These are phyloP conservation scores for Poronia punctata DNA, from an alignment of 495 filamentous ascomycete species.

Conservation along the genomic window DNA sequence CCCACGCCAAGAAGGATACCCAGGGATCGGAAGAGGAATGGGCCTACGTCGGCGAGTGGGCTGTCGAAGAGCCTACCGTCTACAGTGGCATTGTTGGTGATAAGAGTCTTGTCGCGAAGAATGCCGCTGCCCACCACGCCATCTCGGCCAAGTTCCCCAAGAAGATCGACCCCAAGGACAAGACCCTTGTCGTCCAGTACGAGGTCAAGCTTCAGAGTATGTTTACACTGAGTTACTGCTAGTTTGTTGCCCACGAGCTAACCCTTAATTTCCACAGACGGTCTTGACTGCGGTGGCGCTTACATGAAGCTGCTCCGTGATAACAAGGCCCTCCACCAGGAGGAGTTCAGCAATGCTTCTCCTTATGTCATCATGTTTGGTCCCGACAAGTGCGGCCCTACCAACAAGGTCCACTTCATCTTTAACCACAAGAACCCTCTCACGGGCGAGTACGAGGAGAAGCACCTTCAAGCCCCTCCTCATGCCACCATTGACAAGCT, in stretches of 20 bases:
- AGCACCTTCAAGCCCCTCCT: conserved; percentile 85
- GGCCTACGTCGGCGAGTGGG: conserved; percentile 95
- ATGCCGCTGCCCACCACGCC: conserved; percentile 93
- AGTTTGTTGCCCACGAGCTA: not conserved
- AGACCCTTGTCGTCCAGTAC: conserved; percentile 95
- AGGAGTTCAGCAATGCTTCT: conserved; percentile 95
- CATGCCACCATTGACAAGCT: conserved; percentile 82
- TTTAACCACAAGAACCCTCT: conserved; percentile 99
- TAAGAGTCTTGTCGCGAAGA: conserved; percentile 96
- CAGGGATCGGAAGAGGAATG: conserved; percentile 76
- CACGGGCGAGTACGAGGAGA: conserved; percentile 99
- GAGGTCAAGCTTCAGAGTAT: conserved; percentile 98
- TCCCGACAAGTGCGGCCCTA: conserved; percentile 97
- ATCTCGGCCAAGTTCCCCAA: conserved; percentile 98
- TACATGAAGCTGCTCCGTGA: conserved; percentile 99
- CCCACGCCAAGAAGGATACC: conserved; percentile 89
- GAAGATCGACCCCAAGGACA: conserved; percentile 93
- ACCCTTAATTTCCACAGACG: conserved; percentile 49
- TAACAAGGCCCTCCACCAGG: conserved; percentile 91
- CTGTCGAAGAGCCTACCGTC: conserved; percentile 89
- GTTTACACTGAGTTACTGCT: conserved; percentile 32
- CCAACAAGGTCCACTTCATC: conserved; percentile 99
- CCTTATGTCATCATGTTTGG: conserved; percentile 99
- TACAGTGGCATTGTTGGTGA: conserved; percentile 94
- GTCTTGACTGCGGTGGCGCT: conserved; percentile 95